Conservation (phyloP, 768 basidiomycete species). For the Polyporus arcularius region DNA sequence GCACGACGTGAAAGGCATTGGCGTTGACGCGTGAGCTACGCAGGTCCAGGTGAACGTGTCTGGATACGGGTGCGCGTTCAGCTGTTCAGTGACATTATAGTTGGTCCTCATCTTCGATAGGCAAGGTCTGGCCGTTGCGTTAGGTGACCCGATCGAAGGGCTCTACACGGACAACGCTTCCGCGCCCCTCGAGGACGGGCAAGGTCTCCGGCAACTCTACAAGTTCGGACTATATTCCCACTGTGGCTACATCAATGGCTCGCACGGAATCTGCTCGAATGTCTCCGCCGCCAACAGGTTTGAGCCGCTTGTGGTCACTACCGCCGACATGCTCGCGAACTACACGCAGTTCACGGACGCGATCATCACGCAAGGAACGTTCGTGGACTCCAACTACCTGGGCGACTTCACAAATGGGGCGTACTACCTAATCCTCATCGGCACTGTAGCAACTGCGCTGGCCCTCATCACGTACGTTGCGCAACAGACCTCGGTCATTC, state of each 20-base stretch:
- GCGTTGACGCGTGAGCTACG: constrained; percentile 20
- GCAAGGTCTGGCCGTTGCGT: constrained; percentile 47
- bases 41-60: constrained; percentile 74
- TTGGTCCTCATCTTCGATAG: constrained; percentile 33
- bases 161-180: constrained; percentile 70
- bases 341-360: constrained; percentile 56
- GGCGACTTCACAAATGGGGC: constrained; percentile 67
- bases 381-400: constrained; percentile 61
- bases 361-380: constrained; percentile 53
- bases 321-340: constrained; percentile 66
- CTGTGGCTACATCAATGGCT: constrained; percentile 67
- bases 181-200: constrained; percentile 53
- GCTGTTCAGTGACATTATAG: not conserved
- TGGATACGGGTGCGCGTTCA: constrained; percentile 58
- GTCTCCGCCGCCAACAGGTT: constrained; percentile 59
- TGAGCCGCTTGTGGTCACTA: constrained; percentile 63
- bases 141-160: constrained; percentile 58
- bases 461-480: constrained; percentile 59
- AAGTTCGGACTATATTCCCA: constrained; percentile 81
- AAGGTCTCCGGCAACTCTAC: constrained; percentile 71
- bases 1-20: constrained; percentile 21
- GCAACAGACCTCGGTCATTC: constrained; percentile 1
- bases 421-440: constrained; percentile 75
- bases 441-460: constrained; percentile 64
- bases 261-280: constrained; percentile 65